phyloP scores from a whole-genome alignment of 176 grass and related monocot genomes.

The Paspalum vaginatum region DNA sequence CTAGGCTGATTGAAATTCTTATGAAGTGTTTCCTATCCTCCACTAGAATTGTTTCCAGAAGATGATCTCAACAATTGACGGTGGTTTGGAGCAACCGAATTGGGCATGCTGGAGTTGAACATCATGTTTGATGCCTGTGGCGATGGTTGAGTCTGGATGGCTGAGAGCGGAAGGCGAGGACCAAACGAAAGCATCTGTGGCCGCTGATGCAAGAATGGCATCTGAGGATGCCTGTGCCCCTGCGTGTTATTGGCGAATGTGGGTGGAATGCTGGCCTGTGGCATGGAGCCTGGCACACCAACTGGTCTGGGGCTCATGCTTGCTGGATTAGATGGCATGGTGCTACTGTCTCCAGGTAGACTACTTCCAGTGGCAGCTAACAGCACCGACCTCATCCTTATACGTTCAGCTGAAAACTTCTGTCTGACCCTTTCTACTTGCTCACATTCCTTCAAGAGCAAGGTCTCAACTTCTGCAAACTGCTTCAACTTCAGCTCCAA shows the following conservation, averaged over 20 bases:
- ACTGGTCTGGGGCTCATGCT: constrained; percentile 51
- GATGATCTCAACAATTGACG: constrained; percentile 69
- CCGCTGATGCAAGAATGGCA: constrained; percentile 67
- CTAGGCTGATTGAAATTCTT: not conserved
- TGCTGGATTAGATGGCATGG: constrained; percentile 32
- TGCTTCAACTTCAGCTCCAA: constrained; percentile 95
- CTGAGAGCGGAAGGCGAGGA: constrained; percentile 60
- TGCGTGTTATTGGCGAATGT: constrained; percentile 44
- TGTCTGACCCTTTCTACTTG: constrained; percentile 77
- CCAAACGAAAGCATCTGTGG: constrained; percentile 77
- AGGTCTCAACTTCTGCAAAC: constrained; percentile 92
- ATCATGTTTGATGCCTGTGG: constrained; percentile 47
- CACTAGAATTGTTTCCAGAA: constrained; percentile 73
- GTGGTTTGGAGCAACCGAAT: constrained; percentile 51
- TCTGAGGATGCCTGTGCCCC: constrained; percentile 61
- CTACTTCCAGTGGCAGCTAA: constrained; percentile 30
- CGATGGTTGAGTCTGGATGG: constrained; percentile 56
- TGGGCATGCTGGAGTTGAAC: constrained; percentile 60
- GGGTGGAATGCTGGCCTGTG: constrained; percentile 38
- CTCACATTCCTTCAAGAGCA: constrained; percentile 94
- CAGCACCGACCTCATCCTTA: constrained; percentile 50
- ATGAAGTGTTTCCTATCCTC: constrained; percentile 46
- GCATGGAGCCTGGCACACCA: constrained; percentile 36
- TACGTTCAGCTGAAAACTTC: constrained; percentile 61
- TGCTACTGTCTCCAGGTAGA: constrained; percentile 30